Conservation (phyloP, 169 alveolate genomes). For the Perkinsus chesapeaki region DNA sequence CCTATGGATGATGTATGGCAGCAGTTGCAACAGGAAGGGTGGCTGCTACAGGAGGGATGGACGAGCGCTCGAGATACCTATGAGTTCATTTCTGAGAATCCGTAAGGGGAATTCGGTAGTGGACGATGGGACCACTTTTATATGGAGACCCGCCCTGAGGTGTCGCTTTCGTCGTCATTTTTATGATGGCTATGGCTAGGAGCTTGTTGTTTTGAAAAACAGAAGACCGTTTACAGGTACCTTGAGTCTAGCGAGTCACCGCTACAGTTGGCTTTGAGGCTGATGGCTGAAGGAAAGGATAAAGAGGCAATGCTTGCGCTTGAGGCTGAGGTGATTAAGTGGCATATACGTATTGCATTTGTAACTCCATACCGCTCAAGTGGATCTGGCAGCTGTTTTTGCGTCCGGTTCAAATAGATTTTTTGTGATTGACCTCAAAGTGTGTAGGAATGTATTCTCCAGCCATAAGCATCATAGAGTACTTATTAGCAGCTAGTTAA, state of each 20-base stretch:
- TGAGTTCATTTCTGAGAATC: background rate
- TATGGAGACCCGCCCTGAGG: too few relatives aligned
- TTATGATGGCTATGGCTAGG: background rate
- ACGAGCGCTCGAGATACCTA: background rate
- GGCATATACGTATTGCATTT: too few relatives aligned
- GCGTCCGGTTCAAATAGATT: too few relatives aligned
- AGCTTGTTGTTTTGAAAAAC: background rate
- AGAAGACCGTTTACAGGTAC: background rate
- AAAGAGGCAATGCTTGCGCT: conserved; percentile 62
- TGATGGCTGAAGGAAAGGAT: conserved; percentile 51
- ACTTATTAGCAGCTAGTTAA: too few relatives aligned
- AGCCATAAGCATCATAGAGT: too few relatives aligned
- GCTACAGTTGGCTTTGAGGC: conserved; percentile 44
- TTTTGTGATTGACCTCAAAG: too few relatives aligned
- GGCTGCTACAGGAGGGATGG: background rate
- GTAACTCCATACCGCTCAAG: too few relatives aligned
- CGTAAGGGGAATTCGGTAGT: too few relatives aligned
- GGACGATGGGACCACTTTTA: too few relatives aligned
- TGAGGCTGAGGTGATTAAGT: conserved; percentile 60
- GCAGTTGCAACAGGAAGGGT: background rate
- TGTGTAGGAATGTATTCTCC: too few relatives aligned
- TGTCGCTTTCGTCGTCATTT: too few relatives aligned
- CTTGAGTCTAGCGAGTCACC: conserved; percentile 13
- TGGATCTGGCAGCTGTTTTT: too few relatives aligned
- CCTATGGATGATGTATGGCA: background rate